phyloP scores from a whole-genome alignment of 768 basidiomycete species.

The Rubroboletus satanas region DNA sequence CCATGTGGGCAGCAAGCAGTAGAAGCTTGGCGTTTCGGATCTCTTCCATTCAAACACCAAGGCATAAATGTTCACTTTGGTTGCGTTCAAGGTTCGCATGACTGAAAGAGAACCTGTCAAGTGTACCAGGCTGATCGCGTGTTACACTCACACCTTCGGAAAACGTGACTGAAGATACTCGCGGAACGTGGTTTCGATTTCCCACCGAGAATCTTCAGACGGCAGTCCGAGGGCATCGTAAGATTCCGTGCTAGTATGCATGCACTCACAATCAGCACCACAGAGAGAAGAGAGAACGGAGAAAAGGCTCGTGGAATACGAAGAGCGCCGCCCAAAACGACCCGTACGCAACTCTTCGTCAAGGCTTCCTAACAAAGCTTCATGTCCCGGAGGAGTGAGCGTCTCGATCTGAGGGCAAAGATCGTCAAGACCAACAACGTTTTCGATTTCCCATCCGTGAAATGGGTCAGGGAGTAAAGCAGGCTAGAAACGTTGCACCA shows the following conservation, averaged over 20 bases:
- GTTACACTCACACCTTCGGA: conserved; percentile 47
- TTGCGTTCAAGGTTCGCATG: conserved; percentile 48
- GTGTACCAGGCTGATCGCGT: background rate
- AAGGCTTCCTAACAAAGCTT: conserved; percentile 6
- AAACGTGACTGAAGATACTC: conserved; percentile 43
- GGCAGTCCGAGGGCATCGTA: conserved; percentile 40
- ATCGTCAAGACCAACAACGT: background rate
- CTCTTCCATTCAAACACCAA: conserved; percentile 62
- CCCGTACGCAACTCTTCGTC: conserved; percentile 24
- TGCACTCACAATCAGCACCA: background rate
- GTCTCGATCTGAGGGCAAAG: conserved; percentile 29
- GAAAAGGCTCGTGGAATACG: conserved; percentile 27
- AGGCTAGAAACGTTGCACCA: conserved; percentile 5
- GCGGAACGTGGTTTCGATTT: conserved; percentile 25
- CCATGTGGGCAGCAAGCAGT: conserved; percentile 47
- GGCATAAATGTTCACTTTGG: conserved; percentile 57
- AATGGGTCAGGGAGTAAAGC: background rate
- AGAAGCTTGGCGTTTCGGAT: conserved; percentile 51
- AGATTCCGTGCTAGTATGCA: conserved; percentile 45
- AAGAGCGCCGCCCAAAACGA: conserved; percentile 34
- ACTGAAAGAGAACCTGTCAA: conserved; percentile 24
- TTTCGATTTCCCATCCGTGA: background rate
- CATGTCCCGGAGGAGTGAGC: conserved; percentile 13
- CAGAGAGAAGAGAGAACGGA: background rate
- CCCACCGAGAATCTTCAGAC: conserved; percentile 16